These are phyloP conservation scores for Trypanosoma vivax DNA, from an alignment of 208 protist genomes.

Conservation along the genomic window DNA sequence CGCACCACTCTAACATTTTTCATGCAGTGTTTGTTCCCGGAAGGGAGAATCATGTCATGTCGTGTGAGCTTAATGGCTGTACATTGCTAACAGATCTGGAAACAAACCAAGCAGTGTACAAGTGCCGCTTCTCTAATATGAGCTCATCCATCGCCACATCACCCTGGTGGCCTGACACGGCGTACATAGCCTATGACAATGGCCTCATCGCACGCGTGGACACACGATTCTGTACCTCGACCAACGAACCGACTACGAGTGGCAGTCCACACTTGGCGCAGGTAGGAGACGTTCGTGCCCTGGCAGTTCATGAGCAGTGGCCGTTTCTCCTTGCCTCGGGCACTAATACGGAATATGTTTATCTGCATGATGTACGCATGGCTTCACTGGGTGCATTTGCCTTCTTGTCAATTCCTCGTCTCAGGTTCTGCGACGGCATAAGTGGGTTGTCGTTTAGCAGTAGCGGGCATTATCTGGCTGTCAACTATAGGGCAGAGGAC, in stretches of 20 bases:
- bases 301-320: constrained; percentile 28
- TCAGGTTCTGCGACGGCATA: constrained; percentile 9
- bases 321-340: constrained; percentile 32
- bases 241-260: constrained; percentile 1
- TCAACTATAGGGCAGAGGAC: constrained; percentile 35
- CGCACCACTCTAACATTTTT: constrained; percentile 48
- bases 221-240: constrained; percentile 14
- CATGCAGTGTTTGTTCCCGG: constrained; percentile 33
- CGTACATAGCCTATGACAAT: constrained; percentile 33
- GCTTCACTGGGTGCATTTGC: constrained; percentile 24
- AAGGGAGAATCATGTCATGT: constrained; percentile 17
- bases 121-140: constrained; percentile 12
- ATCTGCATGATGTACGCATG: constrained; percentile 53
- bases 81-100: constrained; percentile 30
- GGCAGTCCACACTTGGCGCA: constrained; percentile 16
- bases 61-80: constrained; percentile 34
- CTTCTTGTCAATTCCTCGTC: constrained; percentile 13
- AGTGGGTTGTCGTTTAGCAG: constrained; percentile 39
- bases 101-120: constrained; percentile 10
- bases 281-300: constrained; percentile 17
- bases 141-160: constrained; percentile 25
- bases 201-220: constrained; percentile 32
- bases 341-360: constrained; percentile 31
- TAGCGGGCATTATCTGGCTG: constrained; percentile 31
- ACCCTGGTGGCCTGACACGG: constrained; percentile 22